Percentiles rank a stretch among this genome's conserved stretches.
These are phyloP conservation scores for Aspergillus neoniger DNA, from an alignment of 2,329 filamentous ascomycete species.

Conservation along the genomic window DNA sequence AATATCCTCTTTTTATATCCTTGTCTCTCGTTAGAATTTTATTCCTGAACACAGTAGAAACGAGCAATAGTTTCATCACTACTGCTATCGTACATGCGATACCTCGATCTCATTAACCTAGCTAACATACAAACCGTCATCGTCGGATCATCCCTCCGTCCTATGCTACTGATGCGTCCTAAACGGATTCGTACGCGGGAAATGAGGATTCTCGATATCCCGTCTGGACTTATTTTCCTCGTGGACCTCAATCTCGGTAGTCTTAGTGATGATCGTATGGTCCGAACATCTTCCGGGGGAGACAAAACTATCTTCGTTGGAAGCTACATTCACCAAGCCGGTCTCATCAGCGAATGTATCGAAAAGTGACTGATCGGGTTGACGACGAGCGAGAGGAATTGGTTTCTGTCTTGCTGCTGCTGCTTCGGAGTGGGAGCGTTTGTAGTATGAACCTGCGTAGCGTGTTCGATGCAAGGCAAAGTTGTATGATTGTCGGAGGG, in stretches of 20 bases:
- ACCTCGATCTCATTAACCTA: too few relatives aligned
- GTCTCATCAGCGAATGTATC: conserved; percentile 7
- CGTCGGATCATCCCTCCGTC: not conserved
- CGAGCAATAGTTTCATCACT: too few relatives aligned
- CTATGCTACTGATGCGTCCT: not conserved
- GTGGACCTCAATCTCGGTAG: conserved; percentile 8
- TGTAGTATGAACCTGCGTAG: not conserved
- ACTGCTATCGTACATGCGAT: too few relatives aligned
- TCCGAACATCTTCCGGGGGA: not conserved
- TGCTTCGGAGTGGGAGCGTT: not conserved
- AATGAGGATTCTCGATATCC: not conserved
- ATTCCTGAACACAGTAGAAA: too few relatives aligned
- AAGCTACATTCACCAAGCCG: not conserved
- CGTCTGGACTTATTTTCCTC: not conserved
- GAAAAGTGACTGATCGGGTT: conserved; percentile 11
- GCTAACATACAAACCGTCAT: too few relatives aligned
- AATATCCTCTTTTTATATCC: too few relatives aligned
- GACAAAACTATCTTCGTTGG: conserved; percentile 2
- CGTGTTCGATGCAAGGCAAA: conserved; percentile 5
- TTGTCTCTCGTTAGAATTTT: too few relatives aligned
- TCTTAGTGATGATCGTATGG: conserved; percentile 4
- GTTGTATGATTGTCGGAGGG: conserved; percentile 13
- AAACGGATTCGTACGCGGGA: conserved; percentile 6
- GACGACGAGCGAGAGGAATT: not conserved
- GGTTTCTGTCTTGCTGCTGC: not conserved